Evolutionary conservation across 208 protist genomes (phyloP).

Genomic region (Tritrichomonas foetus): DNA sequence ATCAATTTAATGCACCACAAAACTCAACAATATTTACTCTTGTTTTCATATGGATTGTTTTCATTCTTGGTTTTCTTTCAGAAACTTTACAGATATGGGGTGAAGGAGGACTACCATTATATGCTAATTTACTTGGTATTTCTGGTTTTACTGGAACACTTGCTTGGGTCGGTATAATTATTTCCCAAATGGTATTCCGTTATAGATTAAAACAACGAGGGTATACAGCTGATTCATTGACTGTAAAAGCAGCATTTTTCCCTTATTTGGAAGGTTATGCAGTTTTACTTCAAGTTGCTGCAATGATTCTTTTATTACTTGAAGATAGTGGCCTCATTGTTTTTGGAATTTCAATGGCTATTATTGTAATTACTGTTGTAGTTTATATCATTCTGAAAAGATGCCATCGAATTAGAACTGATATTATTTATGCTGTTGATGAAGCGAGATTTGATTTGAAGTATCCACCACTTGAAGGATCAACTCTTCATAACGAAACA

Average conservation of each 20-base stretch:
- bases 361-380: not conserved
- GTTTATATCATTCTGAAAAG: not conserved
- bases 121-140: not conserved
- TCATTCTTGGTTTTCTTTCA: not conserved
- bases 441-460: not conserved
- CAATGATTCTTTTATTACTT: not conserved
- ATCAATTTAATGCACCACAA: not conserved
- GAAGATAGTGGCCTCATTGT: not conserved
- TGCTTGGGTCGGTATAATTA: not conserved
- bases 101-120: not conserved
- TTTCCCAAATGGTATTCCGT: not conserved
- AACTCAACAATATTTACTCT: not conserved
- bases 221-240: not conserved
- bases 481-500: too few species aligned
- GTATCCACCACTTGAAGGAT: too few species aligned
- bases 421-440: not conserved
- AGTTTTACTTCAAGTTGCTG: not conserved
- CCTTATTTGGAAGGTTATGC: not conserved
- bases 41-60: not conserved
- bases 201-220: not conserved
- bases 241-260: not conserved
- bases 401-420: not conserved
- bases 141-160: not conserved
- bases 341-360: not conserved
- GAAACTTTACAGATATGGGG: not conserved